These are phyloP conservation scores for Symbiodinium natans DNA, from an alignment of 73 alveolate genomes.

Conservation along the genomic window DNA sequence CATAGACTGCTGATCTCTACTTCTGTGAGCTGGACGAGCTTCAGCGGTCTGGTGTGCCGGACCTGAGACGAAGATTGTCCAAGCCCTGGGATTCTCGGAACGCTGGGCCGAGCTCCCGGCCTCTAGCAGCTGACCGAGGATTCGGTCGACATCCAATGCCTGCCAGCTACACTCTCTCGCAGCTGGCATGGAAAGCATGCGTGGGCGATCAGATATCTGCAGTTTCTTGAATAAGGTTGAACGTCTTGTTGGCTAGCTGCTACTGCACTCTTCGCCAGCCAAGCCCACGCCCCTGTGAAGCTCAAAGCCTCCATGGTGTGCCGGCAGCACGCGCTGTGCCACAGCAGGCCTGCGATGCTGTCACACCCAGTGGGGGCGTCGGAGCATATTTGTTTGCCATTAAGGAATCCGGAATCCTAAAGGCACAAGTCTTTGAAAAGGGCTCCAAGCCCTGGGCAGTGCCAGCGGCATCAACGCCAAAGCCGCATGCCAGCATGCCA, in stretches of 20 bases:
- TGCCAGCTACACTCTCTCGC: not conserved
- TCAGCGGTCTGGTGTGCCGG: slow-evolving; percentile 97
- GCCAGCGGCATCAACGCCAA: slow-evolving; percentile 26
- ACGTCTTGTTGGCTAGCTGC: no score
- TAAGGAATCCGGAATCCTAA: no score
- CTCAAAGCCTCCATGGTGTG: not conserved
- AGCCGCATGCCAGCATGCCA: slow-evolving; percentile 22
- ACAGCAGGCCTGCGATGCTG: not conserved
- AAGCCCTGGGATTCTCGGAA: no score
- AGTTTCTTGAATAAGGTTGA: no score
- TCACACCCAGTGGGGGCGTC: no score
- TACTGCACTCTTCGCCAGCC: no score
- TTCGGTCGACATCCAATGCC: slow-evolving; percentile 93
- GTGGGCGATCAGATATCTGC: no score
- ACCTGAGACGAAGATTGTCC: slow-evolving; percentile 95
- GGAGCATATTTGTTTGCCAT: not conserved
- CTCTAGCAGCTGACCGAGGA: slow-evolving; percentile 92
- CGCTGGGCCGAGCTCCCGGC: not conserved
- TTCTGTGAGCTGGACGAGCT: slow-evolving; percentile 97
- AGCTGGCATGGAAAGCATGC: no score
- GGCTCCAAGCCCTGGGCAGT: not conserved
- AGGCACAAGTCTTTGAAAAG: no score
- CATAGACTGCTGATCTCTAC: slow-evolving; percentile 96
- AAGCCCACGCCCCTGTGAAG: no score
- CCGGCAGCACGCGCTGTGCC: slow-evolving; percentile 17